Conservation (phyloP, 345 rosid species). For the Dimocarpus longan region DNA sequence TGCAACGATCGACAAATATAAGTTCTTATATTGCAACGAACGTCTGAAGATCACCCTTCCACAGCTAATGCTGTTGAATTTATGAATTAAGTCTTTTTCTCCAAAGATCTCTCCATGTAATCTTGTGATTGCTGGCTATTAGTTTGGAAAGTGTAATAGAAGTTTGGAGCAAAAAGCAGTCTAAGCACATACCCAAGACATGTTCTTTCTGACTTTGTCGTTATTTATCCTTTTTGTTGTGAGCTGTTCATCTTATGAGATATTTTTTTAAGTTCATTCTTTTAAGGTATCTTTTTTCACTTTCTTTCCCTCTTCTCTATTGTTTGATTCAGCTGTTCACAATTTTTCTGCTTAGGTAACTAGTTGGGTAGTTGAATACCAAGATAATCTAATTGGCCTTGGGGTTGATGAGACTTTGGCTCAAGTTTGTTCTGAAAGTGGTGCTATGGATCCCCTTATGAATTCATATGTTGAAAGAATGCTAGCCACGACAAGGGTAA, state of each 20-base stretch:
- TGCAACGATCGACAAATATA: no score
- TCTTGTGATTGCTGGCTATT: background rate
- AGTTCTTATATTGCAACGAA: no score
- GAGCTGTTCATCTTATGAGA: background rate
- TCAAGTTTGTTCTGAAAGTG: slow-evolving; percentile 99
- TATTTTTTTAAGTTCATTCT: background rate
- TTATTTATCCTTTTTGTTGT: background rate
- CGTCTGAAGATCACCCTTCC: background rate
- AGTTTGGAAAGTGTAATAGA: background rate
- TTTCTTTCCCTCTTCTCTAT: slow-evolving; percentile 15
- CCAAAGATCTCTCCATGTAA: slow-evolving; percentile 1
- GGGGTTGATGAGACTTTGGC: slow-evolving; percentile 99
- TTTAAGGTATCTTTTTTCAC: background rate
- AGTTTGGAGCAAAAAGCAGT: background rate
- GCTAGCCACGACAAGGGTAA: slow-evolving; percentile 98
- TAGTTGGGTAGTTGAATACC: slow-evolving; percentile 99
- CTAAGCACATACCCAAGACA: background rate
- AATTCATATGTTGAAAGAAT: slow-evolving; percentile 96
- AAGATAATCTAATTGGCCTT: slow-evolving; percentile 93
- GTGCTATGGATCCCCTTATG: slow-evolving; percentile 99
- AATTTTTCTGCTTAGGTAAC: slow-evolving; percentile 63
- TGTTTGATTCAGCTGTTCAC: slow-evolving; percentile 15
- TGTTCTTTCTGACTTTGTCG: background rate
- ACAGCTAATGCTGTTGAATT: background rate
- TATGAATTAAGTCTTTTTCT: background rate